Conservation (phyloP, 805 yeast genomes). For the Ascoidea tarda region DNA sequence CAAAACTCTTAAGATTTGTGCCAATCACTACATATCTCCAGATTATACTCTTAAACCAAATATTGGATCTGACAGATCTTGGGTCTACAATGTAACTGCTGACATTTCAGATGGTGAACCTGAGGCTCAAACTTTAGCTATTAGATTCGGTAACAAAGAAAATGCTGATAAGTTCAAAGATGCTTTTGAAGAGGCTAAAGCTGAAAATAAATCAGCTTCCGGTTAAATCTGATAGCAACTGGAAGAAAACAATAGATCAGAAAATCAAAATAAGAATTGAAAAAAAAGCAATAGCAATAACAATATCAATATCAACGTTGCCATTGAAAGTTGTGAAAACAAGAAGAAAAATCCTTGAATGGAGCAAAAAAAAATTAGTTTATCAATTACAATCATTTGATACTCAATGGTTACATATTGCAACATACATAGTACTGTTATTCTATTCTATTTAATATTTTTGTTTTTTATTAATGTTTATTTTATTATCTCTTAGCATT, state of each 20-base stretch:
- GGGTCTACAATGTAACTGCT: conserved; percentile 94
- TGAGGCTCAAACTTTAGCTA: conserved; percentile 93
- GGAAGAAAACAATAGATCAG: not conserved
- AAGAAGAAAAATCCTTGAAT: no score
- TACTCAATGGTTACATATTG: no score
- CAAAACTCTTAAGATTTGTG: conserved; percentile 95
- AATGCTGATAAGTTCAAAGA: conserved; percentile 94
- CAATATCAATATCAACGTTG: no score
- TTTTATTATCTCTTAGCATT: no score
- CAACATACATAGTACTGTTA: no score
- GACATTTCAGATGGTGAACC: conserved; percentile 93
- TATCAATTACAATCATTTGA: no score
- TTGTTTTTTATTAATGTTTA: no score
- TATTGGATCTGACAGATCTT: conserved; percentile 93
- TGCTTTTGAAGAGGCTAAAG: conserved; percentile 40
- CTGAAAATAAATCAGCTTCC: not conserved
- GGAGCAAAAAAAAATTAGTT: no score
- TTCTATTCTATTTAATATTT: no score
- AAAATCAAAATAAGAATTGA: not conserved
- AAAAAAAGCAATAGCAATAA: no score
- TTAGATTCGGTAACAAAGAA: conserved; percentile 84
- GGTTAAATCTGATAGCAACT: not conserved
- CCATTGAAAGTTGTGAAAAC: no score
- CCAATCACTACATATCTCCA: conserved; percentile 81
- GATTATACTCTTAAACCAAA: conserved; percentile 80